Base-by-base conservation (phyloP, 345 rosid genomes). In the Populus deltoides region DNA sequence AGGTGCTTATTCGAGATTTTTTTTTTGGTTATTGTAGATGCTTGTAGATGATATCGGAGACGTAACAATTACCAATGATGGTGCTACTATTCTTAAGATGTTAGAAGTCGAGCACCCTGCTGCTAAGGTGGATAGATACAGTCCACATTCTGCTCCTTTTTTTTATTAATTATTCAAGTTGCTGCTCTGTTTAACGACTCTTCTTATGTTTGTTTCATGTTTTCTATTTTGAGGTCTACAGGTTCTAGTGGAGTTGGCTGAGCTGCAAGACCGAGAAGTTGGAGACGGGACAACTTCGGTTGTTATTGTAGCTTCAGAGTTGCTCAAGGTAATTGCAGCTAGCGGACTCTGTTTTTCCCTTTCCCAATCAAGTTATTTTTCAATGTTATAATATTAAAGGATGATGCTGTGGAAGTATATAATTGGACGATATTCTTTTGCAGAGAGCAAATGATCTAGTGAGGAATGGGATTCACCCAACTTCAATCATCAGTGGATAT, bases 241-340 rank as follows among this genome's bases (percentile, higher is more conserved):
- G 98, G 94, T 92, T 38, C 94, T 96, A 24, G 99, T 92, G 18
- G 98, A 96, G 88, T 88, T 92, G 95, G 97, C 99, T 55, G 98
- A 96, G 86, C 97, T 92, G 85, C 98, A 94, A 81, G 99, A 94
- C 77, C 87, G 90, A 79, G 99, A 96, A 89, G 98, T 94, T 51
- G 98, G 99, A 49, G 98, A 96, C 86, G 98, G 97, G 72, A 96
- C 99, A 63, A 91, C 99, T 49, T 92, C 98, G 29, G 98, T 96
- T 66, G 98, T 94, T 72, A 94, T 96, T 79, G 89, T 93, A 29
- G 97, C 99, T 77, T 97, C 98, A 20, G 97, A 93, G 88, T 82
- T 92, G 83, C 91, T 92, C 22, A 88, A 92, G 91, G 97, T 92
- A 78, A 80, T 29, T 75, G 72, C 65, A 68, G 61, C 45, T 72